Evolutionary conservation across 2,329 filamentous ascomycete genomes (phyloP).

Genomic region (Aciculosporium take): DNA sequence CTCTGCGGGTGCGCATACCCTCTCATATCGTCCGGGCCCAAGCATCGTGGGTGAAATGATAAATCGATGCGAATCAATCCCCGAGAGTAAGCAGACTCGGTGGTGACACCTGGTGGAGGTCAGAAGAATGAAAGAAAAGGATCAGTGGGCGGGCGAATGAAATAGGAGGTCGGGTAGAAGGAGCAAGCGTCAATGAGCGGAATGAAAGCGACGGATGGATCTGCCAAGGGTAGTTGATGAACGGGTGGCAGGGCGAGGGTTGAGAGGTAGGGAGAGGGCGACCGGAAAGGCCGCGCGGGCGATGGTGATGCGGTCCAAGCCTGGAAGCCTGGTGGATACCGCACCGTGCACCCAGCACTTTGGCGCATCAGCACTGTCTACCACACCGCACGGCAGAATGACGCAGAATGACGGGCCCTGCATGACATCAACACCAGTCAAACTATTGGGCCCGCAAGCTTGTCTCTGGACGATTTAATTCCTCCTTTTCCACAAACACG

Average conservation of each 20-base stretch:
- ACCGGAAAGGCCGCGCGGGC: neutral
- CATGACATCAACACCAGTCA: no score
- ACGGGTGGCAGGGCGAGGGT: neutral
- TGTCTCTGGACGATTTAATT: no score
- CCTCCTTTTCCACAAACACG: no score
- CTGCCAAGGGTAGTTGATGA: no score
- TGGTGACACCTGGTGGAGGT: neutral
- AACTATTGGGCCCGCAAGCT: no score
- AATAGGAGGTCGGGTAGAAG: neutral
- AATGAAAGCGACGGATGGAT: neutral
- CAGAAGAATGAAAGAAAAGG: neutral
- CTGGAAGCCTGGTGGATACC: no score
- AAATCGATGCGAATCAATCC: neutral
- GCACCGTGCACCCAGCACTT: no score
- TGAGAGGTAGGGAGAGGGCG: neutral
- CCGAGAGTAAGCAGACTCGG: neutral
- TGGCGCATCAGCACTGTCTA: no score
- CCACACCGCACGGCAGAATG: no score
- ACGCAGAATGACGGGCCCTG: no score
- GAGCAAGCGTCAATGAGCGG: neutral
- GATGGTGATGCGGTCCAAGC: no score
- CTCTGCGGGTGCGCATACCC: constrained; percentile 27
- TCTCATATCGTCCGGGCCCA: constrained; percentile 33
- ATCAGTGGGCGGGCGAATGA: neutral
- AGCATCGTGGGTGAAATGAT: constrained; percentile 28